Base-by-base conservation (phyloP, 805 yeast species). In the Zygosaccharomyces pseudorouxii region DNA sequence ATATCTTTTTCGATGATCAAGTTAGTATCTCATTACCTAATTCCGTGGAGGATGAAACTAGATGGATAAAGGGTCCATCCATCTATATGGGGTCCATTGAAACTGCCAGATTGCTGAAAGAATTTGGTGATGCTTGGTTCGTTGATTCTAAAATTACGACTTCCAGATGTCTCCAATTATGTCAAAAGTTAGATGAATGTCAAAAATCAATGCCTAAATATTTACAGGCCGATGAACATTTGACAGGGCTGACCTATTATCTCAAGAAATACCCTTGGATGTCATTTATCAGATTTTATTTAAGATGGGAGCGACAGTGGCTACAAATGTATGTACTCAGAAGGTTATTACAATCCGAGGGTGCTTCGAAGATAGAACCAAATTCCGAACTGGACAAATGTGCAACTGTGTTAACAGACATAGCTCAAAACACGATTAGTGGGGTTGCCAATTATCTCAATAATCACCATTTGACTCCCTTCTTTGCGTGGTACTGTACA, bases 401-500 rank as follows among this genome's bases (percentile, higher is more conserved):
- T 55, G 40, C 58, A 71, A n/a, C 60, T 72, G 25, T 81, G 82
- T 62, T 54, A 27, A 59, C 76, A 10, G 73, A 69, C 16, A 74
- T 76, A 33, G 78, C 86, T 2, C 73, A 73, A 45, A 77, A 73
- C 23, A 78, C 83, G 0, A 77, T 82, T 12, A 47, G 65, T 35
- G 74, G 82, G 6, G 77, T 81, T 7, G 64, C 71, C 20, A 68
- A 67, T 25, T 78, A 68, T 52, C 57, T 65, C 19, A 54, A 55
- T 22, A 66, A 64, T 33, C 56, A 67, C 43, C 65, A 66, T 9
- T 49, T 73, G 16, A 71, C 78, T n/a, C 73, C 76, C 22, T 68
- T 80, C 27, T 71, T 79, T 11, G 74, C 78, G 23, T 82, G 87
- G 87, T 78, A 81, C 63, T 78, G 84, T 4, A 77, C 81, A 0